Base-by-base conservation (phyloP, 495 filamentous ascomycete species). In the Acidiella bohemica region DNA sequence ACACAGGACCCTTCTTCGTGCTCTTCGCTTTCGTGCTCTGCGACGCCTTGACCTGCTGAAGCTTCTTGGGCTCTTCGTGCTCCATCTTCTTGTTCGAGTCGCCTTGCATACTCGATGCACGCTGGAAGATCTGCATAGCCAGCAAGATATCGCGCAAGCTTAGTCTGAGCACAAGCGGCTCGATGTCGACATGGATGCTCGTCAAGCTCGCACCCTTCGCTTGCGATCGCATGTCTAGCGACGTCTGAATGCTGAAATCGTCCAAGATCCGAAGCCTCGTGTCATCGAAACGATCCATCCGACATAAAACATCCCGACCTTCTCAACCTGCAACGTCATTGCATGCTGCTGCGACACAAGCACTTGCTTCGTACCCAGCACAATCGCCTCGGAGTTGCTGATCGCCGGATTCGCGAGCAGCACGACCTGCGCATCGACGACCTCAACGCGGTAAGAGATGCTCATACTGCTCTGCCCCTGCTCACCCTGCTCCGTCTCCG, bases 221-320 rank as follows among this genome's bases (percentile, higher is more conserved):
- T 58, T 78, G 71, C 1, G 70, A 57, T 32, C 75, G 67, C 52
- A 71, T 90, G 53, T 96, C 86, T 67, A 95, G 73, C 2, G 86
- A 87, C 49, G 93, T 67, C 45, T 86, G 80, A 22, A 96, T 56
- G 6, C 85, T 93, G 59, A 96, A 96, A 54, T 96, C 84, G 54
- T 97, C 90, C 17, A 97, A 69, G 48, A 97, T 93, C 17, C 92
- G 77, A 28, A 95, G 72, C 25, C 82, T 71, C 36, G 74, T 80
- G 13, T 77, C 83, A 40, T 93, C 87, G 47, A 93, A 93, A 46
- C 81, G 80, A 55, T 97, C 90, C 92, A 97, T 96, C 20, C 90
- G 82, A 56, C 90, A 97, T 25, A 97, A 65, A 95, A 97, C 87
- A 97, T 96, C 41, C 90, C 92, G 32, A 95, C 76, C 53, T 94